Conservation (phyloP, 192 early-diverging fungal species). For the Glomus cerebriforme region DNA sequence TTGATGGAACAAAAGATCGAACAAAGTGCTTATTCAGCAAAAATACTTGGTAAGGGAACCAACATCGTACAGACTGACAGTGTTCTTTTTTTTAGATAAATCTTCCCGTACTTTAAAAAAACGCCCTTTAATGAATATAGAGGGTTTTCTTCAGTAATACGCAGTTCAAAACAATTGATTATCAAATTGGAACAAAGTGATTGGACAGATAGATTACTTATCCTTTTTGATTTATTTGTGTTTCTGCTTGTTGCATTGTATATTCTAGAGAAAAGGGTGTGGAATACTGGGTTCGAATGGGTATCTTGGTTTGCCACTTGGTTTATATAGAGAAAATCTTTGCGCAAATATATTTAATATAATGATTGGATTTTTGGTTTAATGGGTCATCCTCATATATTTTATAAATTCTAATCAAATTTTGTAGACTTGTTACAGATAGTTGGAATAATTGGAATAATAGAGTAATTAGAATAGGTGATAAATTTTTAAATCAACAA, state of each 20-base stretch:
- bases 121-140: conserved; percentile 58
- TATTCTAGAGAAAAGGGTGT: conserved; percentile 64
- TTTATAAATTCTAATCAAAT: no score
- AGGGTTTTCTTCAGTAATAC: conserved; percentile 53
- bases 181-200: conserved; percentile 65
- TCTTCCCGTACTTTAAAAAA: conserved; percentile 54
- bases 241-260: conserved; percentile 62
- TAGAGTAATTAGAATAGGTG: no score
- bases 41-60: conserved; percentile 52
- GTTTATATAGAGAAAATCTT: background rate
- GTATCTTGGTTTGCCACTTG: conserved; percentile 35
- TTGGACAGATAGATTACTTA: conserved; percentile 63
- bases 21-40: conserved; percentile 56
- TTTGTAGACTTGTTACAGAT: no score
- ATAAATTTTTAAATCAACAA: no score
- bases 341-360: no score
- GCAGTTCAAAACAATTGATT: conserved; percentile 58
- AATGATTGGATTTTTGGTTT: no score
- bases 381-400: no score
- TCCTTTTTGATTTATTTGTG: conserved; percentile 60
- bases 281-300: conserved; percentile 51
- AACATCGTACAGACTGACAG: background rate
- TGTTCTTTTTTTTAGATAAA: conserved; percentile 54
- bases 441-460: no score
- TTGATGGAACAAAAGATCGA: conserved; percentile 71